Percentiles rank a stretch among this genome's conserved stretches.
Conservation (phyloP, 495 filamentous ascomycete genomes). For the Penicillium desertorum region DNA sequence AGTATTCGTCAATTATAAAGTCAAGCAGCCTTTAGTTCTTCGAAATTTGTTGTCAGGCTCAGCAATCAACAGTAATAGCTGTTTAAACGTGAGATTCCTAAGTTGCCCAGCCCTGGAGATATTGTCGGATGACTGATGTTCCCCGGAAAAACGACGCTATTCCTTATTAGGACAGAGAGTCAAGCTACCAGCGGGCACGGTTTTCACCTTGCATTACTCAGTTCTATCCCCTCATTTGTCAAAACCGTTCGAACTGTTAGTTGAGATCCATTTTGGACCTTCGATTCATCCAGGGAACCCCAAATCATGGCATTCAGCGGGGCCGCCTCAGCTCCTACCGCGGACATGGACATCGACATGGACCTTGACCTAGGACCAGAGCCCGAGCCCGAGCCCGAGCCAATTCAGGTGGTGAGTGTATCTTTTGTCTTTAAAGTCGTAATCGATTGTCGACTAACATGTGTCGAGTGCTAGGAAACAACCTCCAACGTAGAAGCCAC, state of each 20-base stretch:
- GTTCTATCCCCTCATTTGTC: neutral
- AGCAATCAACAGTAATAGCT: neutral
- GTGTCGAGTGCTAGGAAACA: conserved; percentile 24
- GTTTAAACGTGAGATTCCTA: no score
- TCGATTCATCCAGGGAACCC: conserved; percentile 20
- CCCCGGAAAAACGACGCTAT: conserved; percentile 12
- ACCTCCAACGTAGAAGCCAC: conserved; percentile 20
- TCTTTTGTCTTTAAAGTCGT: neutral
- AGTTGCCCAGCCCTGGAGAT: neutral
- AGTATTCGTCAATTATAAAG: neutral
- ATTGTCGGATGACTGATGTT: conserved; percentile 5
- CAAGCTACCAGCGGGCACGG: conserved; percentile 10
- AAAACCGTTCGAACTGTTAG: neutral
- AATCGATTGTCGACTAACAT: neutral
- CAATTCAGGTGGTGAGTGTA: conserved; percentile 37
- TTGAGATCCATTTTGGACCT: neutral
- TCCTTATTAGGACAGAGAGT: conserved; percentile 6
- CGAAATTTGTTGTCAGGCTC: neutral
- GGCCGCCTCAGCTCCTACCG: conserved; percentile 11
- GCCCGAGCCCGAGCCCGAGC: conserved; percentile 41
- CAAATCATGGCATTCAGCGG: conserved; percentile 14
- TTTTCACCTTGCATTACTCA: conserved; percentile 9
- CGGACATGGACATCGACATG: conserved; percentile 75
- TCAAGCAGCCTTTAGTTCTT: neutral
- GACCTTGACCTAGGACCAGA: conserved; percentile 71